Evolutionary conservation across 495 filamentous ascomycete species (phyloP).

Genomic region (Podospora anserina): DNA sequence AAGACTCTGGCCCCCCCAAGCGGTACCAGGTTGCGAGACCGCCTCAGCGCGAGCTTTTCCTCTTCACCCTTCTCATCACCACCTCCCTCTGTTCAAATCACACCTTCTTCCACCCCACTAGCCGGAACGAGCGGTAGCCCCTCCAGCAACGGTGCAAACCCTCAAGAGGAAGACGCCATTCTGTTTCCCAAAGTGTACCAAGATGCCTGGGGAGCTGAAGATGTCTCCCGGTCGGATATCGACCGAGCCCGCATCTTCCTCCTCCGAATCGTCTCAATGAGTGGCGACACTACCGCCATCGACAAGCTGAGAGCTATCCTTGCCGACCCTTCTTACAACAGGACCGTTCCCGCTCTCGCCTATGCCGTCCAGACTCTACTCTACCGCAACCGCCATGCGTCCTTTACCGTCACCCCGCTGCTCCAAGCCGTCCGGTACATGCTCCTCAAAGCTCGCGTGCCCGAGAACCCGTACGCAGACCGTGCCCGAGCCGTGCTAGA

Average conservation of each 20-base stretch:
- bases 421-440: slow-evolving; percentile 39
- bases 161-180: slow-evolving; percentile 23
- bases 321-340: slow-evolving; percentile 20
- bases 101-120: background rate
- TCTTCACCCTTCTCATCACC: background rate
- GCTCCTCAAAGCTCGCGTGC: slow-evolving; percentile 33
- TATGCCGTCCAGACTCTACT: slow-evolving; percentile 30
- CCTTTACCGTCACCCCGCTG: slow-evolving; percentile 32
- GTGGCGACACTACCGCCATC: slow-evolving; percentile 20
- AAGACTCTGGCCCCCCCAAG: background rate
- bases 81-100: background rate
- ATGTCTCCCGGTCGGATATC: slow-evolving; percentile 25
- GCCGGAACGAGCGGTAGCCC: background rate
- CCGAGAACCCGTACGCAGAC: slow-evolving; percentile 25
- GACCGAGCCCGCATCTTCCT: slow-evolving; percentile 36
- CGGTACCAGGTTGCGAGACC: slow-evolving; percentile 8
- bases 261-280: slow-evolving; percentile 31
- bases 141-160: background rate
- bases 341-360: slow-evolving; percentile 26
- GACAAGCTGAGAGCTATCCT: slow-evolving; percentile 27
- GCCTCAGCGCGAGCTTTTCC: slow-evolving; percentile 7
- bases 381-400: slow-evolving; percentile 33
- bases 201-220: slow-evolving; percentile 30
- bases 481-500: slow-evolving; percentile 30
- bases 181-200: slow-evolving; percentile 34